A percentile compares a stretch with the other conserved stretches of the same genome.
phyloP scores from a whole-genome alignment of 305 asterid genomes.

The Striga hermonthica region DNA sequence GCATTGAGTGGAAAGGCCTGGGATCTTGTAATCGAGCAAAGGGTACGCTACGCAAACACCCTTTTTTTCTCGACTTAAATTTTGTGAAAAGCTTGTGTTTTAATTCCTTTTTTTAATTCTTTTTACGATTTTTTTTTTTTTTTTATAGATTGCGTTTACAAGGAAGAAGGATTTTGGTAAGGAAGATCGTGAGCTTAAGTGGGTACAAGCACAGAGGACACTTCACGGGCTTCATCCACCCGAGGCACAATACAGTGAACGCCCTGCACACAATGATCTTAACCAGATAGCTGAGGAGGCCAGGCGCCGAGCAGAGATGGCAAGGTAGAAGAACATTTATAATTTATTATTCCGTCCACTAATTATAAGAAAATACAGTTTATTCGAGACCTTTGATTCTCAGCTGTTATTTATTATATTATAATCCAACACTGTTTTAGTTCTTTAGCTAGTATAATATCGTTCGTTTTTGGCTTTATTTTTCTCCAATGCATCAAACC shows the following conservation, averaged over 20 bases:
- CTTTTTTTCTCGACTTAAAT: background rate
- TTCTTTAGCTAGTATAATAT: too few relatives aligned
- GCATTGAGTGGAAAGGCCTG: constrained; percentile 75
- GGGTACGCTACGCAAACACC: constrained; percentile 49
- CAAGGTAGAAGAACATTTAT: constrained; percentile 53
- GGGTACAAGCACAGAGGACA: constrained; percentile 78
- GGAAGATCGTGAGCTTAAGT: constrained; percentile 72
- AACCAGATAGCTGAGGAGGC: constrained; percentile 69
- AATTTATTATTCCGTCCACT: background rate
- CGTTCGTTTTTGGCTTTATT: too few relatives aligned
- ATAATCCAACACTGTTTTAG: too few relatives aligned
- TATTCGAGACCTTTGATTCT: too few relatives aligned
- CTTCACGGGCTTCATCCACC: constrained; percentile 72
- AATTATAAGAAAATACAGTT: too few relatives aligned
- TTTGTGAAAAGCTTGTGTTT: too few relatives aligned
- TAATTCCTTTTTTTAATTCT: too few relatives aligned
- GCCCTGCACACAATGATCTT: constrained; percentile 46
- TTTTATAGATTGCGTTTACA: constrained; percentile 65
- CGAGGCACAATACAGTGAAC: constrained; percentile 41
- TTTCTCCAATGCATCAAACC: too few relatives aligned
- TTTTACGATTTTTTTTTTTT: too few relatives aligned
- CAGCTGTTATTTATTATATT: too few relatives aligned
- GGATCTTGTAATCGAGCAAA: constrained; percentile 75
- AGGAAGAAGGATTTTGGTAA: constrained; percentile 78
- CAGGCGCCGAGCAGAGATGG: constrained; percentile 68